These are phyloP conservation scores for Cynara cardunculus DNA, from an alignment of 129 eudicot species.

Conservation along the genomic window DNA sequence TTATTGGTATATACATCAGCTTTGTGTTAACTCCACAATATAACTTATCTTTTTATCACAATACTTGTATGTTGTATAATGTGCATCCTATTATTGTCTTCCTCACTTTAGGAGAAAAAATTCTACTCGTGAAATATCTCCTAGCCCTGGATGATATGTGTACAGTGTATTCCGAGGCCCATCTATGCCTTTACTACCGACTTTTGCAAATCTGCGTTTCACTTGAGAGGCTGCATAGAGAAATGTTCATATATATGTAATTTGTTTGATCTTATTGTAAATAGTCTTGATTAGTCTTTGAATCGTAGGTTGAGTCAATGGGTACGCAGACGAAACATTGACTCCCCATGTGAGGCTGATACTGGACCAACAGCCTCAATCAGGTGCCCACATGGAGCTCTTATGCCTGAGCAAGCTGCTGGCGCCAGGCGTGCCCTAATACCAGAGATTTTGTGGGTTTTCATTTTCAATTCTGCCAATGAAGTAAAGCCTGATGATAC, in stretches of 20 bases:
- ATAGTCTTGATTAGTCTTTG: background rate
- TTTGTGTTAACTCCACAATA: too few species aligned
- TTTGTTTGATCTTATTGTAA: background rate
- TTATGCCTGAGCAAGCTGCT: conserved; percentile 88
- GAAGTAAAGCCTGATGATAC: conserved; percentile 72
- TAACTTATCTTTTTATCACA: too few species aligned
- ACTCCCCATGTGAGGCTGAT: conserved; percentile 89
- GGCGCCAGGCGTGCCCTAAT: conserved; percentile 86
- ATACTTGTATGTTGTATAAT: too few species aligned
- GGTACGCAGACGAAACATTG: conserved; percentile 80
- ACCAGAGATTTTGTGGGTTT: conserved; percentile 83
- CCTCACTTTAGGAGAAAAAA: background rate
- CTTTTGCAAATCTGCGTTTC: background rate
- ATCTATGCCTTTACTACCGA: background rate
- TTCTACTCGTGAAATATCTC: background rate
- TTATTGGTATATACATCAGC: background rate
- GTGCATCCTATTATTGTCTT: background rate
- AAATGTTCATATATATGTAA: background rate
- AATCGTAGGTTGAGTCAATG: conserved; percentile 83
- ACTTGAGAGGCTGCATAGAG: background rate
- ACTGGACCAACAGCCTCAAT: conserved; percentile 93
- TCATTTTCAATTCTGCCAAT: conserved; percentile 59
- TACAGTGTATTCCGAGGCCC: background rate
- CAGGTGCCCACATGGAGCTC: conserved; percentile 88
- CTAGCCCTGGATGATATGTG: background rate